Evolutionary conservation across 305 asterid species (phyloP).

Genomic region (Solanum chacoense): DNA sequence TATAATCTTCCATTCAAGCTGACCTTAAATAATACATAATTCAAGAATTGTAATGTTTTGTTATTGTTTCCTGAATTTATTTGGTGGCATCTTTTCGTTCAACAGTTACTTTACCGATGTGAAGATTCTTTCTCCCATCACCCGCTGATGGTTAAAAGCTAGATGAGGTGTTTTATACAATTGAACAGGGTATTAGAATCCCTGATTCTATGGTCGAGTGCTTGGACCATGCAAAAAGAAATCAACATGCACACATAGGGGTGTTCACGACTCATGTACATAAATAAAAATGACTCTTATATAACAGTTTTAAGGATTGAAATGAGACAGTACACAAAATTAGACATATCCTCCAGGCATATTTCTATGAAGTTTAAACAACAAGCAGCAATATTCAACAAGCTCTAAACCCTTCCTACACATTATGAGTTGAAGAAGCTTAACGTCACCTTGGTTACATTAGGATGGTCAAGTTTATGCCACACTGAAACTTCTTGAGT

Average conservation of each 20-base stretch:
- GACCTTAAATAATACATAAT: neutral
- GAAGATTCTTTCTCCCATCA: neutral
- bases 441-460: slow-evolving; percentile 66
- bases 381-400: neutral
- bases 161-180: neutral
- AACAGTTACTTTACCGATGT: neutral
- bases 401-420: neutral
- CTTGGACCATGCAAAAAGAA: neutral
- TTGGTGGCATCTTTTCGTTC: neutral
- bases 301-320: neutral
- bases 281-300: neutral
- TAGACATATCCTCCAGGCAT: neutral
- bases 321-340: neutral
- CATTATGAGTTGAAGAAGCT: neutral
- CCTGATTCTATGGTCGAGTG: neutral
- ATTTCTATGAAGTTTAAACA: neutral
- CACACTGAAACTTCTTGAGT: slow-evolving; percentile 93
- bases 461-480: slow-evolving; percentile 91
- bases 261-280: neutral
- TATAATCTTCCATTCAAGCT: neutral
- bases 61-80: neutral
- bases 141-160: neutral
- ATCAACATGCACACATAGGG: neutral
- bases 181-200: neutral
- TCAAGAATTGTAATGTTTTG: neutral